A percentile compares a stretch with the other conserved stretches of the same genome.
Evolutionary conservation across 2,329 filamentous ascomycete species (phyloP).

Genomic region (Cordyceps cicadae): DNA sequence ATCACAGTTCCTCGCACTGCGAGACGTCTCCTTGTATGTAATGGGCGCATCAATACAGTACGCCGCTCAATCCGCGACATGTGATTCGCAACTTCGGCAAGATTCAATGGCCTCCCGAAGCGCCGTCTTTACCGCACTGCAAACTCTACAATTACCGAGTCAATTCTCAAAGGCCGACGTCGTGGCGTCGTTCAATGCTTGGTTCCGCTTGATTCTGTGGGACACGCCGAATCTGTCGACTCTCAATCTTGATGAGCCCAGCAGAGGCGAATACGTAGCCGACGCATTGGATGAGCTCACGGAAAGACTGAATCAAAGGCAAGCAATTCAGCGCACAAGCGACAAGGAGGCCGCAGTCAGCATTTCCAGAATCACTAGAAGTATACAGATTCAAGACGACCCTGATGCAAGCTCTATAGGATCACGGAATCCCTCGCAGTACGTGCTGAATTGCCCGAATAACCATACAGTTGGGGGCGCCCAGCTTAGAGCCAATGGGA

Average conservation of each 20-base stretch:
- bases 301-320: slow-evolving; percentile 25
- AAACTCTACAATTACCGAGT: slow-evolving; percentile 26
- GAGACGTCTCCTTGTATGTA: slow-evolving; percentile 31
- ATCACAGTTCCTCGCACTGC: slow-evolving; percentile 29
- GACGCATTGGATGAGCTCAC: slow-evolving; percentile 30
- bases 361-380: slow-evolving; percentile 27
- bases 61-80: slow-evolving; percentile 25
- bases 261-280: slow-evolving; percentile 25
- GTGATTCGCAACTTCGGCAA: slow-evolving; percentile 25
- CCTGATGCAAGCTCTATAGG: slow-evolving; percentile 20
- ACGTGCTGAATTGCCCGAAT: slow-evolving; percentile 27
- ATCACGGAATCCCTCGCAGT: slow-evolving; percentile 23
- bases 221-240: slow-evolving; percentile 26
- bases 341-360: slow-evolving; percentile 29
- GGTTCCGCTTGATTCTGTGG: slow-evolving; percentile 29
- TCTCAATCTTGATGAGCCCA: slow-evolving; percentile 17
- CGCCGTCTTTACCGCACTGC: slow-evolving; percentile 27
- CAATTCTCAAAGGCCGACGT: slow-evolving; percentile 28
- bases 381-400: slow-evolving; percentile 28
- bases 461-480: slow-evolving; percentile 29
- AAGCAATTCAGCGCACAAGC: slow-evolving; percentile 30
- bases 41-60: slow-evolving; percentile 32
- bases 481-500: slow-evolving; percentile 22
- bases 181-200: slow-evolving; percentile 26
- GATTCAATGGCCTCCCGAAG: slow-evolving; percentile 28